Evolutionary conservation across 176 grass and related monocot species (phyloP).

Genomic region (Chloris gayana): DNA sequence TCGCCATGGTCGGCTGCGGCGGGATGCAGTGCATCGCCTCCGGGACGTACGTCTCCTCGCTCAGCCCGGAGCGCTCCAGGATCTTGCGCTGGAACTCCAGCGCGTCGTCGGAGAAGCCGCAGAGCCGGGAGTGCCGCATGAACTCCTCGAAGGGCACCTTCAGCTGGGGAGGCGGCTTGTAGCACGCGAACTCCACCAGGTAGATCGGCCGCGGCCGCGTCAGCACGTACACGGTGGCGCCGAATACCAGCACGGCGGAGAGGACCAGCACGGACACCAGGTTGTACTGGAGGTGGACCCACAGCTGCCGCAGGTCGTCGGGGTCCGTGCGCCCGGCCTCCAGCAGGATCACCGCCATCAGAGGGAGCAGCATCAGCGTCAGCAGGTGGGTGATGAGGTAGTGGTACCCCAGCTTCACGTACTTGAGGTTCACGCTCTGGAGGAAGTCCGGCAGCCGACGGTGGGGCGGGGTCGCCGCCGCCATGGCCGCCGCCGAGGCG

Average conservation of each 20-base stretch:
- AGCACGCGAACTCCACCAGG: conserved; percentile 91
- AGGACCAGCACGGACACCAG: conserved; percentile 81
- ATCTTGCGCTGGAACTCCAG: conserved; percentile 97
- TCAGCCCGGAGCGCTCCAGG: conserved; percentile 87
- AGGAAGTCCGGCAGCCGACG: conserved; percentile 92
- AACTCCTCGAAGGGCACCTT: conserved; percentile 60
- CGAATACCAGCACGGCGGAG: conserved; percentile 89
- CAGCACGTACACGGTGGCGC: conserved; percentile 74
- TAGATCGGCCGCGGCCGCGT: conserved; percentile 76
- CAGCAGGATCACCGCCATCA: conserved; percentile 85
- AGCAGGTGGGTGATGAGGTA: conserved; percentile 92
- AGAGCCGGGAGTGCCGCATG: conserved; percentile 68
- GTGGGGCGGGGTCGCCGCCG: conserved; percentile 40
- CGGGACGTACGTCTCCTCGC: conserved; percentile 85
- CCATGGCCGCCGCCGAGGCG: not conserved
- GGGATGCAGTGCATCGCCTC: conserved; percentile 69
- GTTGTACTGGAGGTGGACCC: conserved; percentile 93
- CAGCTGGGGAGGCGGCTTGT: conserved; percentile 58
- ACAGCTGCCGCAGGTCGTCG: conserved; percentile 73
- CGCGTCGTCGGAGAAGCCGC: conserved; percentile 61
- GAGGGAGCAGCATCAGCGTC: conserved; percentile 71
- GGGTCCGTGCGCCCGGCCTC: conserved; percentile 89
- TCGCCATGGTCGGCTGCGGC: conserved; percentile 73
- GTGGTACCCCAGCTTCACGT: conserved; percentile 97
- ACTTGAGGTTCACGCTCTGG: conserved; percentile 99